phyloP scores from a whole-genome alignment of 2,329 filamentous ascomycete genomes.

The Alternaria triticina region DNA sequence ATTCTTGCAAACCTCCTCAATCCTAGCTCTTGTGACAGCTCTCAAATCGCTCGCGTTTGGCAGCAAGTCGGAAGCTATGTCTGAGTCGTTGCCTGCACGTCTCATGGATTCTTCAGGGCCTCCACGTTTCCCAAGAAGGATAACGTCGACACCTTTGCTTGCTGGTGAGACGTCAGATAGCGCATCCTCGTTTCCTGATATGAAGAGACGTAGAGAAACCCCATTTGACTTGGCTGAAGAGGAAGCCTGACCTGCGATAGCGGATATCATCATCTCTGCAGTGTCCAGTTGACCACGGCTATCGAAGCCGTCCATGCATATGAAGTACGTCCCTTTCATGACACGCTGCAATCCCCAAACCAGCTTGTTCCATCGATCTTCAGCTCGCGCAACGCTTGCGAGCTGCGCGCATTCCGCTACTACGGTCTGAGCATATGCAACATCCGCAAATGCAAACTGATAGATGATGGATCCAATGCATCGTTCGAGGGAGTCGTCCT shows the following conservation, averaged over 20 bases:
- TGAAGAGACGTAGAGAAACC: not conserved
- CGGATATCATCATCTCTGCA: not conserved
- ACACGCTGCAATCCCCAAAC: not conserved
- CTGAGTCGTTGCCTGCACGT: not conserved
- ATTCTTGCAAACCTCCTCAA: slow-evolving; percentile 6
- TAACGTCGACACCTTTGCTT: not conserved
- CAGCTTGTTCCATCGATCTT: slow-evolving; percentile 9
- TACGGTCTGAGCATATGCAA: slow-evolving; percentile 15
- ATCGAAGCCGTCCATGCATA: slow-evolving; percentile 19
- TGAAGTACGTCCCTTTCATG: slow-evolving; percentile 22
- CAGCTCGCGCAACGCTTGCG: slow-evolving; percentile 3
- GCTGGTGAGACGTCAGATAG: not conserved
- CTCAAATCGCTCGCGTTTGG: slow-evolving; percentile 8
- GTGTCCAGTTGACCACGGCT: not conserved
- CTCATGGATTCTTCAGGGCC: not conserved
- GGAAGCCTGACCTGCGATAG: not conserved
- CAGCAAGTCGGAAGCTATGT: not conserved
- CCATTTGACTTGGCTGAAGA: not conserved
- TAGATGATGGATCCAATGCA: slow-evolving; percentile 22
- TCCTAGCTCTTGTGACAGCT: slow-evolving; percentile 9
- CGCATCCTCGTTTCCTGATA: not conserved
- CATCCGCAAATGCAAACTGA: slow-evolving; percentile 12
- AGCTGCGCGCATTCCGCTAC: not conserved
- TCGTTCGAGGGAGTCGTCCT: slow-evolving; percentile 16
- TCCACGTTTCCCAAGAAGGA: not conserved